These are phyloP conservation scores for Collybia mongolica DNA, from an alignment of 768 basidiomycete species.

Conservation along the genomic window DNA sequence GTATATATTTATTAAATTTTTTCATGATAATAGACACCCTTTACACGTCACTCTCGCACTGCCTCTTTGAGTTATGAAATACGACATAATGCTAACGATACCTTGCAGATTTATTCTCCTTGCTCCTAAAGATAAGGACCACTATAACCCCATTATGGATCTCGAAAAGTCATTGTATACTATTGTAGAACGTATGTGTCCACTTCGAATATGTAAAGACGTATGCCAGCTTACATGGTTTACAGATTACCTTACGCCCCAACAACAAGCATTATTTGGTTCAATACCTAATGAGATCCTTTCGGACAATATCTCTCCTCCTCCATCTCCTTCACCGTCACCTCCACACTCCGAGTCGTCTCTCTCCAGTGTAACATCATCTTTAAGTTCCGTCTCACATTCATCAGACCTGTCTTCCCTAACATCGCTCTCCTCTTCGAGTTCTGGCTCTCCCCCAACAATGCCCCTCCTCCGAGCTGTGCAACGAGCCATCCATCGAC, in stretches of 20 bases:
- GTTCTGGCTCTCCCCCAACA: conserved; percentile 19
- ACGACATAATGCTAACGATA: background rate
- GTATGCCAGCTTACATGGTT: conserved; percentile 9
- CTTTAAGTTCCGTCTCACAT: conserved; percentile 24
- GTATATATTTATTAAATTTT: too few species aligned
- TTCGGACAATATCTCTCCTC: conserved; percentile 36
- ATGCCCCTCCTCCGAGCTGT: conserved; percentile 51
- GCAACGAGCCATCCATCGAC: conserved; percentile 66
- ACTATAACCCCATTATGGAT: conserved; percentile 84
- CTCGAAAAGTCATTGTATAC: conserved; percentile 69
- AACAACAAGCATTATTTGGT: conserved; percentile 67
- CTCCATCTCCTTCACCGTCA: conserved; percentile 34
- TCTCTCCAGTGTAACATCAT: conserved; percentile 23
- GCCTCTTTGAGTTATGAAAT: too few species aligned
- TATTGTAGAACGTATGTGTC: conserved; percentile 65
- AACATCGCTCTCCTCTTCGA: conserved; percentile 27
- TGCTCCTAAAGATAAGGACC: conserved; percentile 80
- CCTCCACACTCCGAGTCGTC: conserved; percentile 36
- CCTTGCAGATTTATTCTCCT: conserved; percentile 67
- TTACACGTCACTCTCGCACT: background rate
- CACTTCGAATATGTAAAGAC: background rate
- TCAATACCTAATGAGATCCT: conserved; percentile 52
- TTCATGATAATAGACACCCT: too few species aligned
- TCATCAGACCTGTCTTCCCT: conserved; percentile 28
- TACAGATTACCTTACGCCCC: conserved; percentile 65